Base-by-base conservation (phyloP, 2,329 filamentous ascomycete genomes). In the Tolypocladium capitatum region DNA sequence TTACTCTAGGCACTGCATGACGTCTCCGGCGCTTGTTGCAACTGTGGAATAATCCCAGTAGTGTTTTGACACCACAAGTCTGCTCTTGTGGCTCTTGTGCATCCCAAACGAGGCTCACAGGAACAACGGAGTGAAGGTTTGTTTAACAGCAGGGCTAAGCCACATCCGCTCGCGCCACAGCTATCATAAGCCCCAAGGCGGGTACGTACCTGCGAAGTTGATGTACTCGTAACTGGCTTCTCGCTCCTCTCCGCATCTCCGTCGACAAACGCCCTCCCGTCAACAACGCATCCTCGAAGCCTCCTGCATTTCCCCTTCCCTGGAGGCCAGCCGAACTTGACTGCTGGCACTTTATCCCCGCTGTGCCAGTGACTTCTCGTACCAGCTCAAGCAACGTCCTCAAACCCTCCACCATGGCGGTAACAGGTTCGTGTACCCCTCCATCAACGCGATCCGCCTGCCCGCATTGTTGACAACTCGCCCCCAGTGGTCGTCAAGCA, bases 401-500 rank as follows among this genome's bases (percentile, higher is more conserved):
- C 27, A 16, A 18, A 20, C 2, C 33, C 21, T 52, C 46, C 58
- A 68, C 56, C 51, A 80, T 80, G 77, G 70, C 73, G 50, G 72
- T 80, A 63, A 68, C 72, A 60, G 71, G 76, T 80, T 62, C 61
- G 68, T 42, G 38, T 60, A 50, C 53, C 54, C 50, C 53, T 51
- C 56, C 50, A 52, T 28, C 33, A 13, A 14, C 11, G 3, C 8
- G 30, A 21, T 34, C 16, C 43, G 43, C 24, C 46, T 7, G 21
- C 9, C 35, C 20, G 30, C 38, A 43, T 40, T 49, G 46, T 53
- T 62, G 43, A 63, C 52, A 14, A 30, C 20, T 44, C 3, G 35
- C 40, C 18, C 27, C 13, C 54, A 94, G 90, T 98, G 56, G 75
- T 89, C 63, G 84, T 98, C 56, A 97, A 94, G 69, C 91, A 98